Evolutionary conservation across 257 asterid genomes (phyloP), one percentile per base, ranked within the genome.

Genomic region (Forsythia viridissima): DNA sequence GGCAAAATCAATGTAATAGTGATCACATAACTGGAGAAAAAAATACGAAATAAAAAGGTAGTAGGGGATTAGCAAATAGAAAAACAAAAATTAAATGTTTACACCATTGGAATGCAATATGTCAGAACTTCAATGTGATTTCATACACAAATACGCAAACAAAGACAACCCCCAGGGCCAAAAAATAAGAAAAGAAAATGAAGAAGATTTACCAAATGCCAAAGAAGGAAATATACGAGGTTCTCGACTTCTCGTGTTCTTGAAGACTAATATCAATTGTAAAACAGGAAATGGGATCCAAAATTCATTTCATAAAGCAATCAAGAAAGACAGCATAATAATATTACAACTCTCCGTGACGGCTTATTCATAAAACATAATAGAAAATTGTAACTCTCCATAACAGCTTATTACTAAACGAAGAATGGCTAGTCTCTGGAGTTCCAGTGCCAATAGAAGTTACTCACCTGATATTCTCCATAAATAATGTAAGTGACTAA

Each of bases 1-100:
- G 88, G 72, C 68, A 83, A 80, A 76, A 78, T 38, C 71, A 71
- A 73, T 8, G n/a, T 37, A 72, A 24, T 12, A 72, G 41, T 21
- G 46, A 80, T 39, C 66, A 80, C 42, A 61, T 69, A 20, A 72
- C 48, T 40, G 70, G 20, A 72, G n/a, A 77, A 30, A 59, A 70
- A 12, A 43, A 73, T 15, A 24, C 12, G 70, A 13, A 71, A 77
- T 16, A 4, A 20, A 65, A 41, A 59, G 70, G 66, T 51, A 51
- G 43, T 12, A 21, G 18, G 34, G n/a, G 20, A 72, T 37, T 10
- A 72, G 20, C 9, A 13, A 24, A 38, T 21, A 43, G 5, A 12
- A 8, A 71, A 71, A 16, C 11, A 40, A 16, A 20, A 43, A 8
- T 20, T 71, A 36, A 30, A 63, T 3, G 20, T 63, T 21, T 3